phyloP scores from a whole-genome alignment of 352 stramenopile species.

The Globisporangium orthogonon region DNA sequence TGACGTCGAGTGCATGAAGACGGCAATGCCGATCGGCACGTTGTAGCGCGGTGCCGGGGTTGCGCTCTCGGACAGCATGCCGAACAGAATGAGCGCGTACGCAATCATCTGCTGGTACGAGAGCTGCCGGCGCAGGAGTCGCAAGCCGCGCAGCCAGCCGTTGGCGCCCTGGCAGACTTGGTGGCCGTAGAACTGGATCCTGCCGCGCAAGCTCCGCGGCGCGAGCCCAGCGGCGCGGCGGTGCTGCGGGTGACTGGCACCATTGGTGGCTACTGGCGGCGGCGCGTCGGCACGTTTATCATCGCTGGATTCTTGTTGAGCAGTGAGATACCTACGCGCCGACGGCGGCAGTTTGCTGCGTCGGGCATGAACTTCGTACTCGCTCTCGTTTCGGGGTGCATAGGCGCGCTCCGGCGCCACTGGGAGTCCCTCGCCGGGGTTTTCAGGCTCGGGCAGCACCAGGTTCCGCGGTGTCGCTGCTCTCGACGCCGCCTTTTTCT shows the following conservation, averaged over 20 bases:
- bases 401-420: neutral
- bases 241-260: neutral
- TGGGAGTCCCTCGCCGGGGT: constrained; percentile 6
- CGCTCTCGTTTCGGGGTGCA: neutral
- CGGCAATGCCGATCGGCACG: constrained; percentile 44
- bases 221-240: neutral
- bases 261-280: neutral
- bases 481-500: constrained; percentile 12
- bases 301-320: neutral
- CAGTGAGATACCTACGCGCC: constrained; percentile 6
- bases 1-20: constrained; percentile 31
- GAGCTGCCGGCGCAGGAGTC: constrained; percentile 27
- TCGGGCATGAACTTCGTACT: constrained; percentile 2
- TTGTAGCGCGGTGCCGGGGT: constrained; percentile 70
- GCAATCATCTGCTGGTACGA: constrained; percentile 48
- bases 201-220: constrained; percentile 20
- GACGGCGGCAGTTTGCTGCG: constrained; percentile 2
- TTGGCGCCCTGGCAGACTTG: neutral
- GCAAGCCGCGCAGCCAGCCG: neutral
- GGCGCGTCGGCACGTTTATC: neutral
- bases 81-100: constrained; percentile 46
- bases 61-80: constrained; percentile 52
- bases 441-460: constrained; percentile 26
- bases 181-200: constrained; percentile 19
- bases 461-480: constrained; percentile 29